Base-by-base conservation (phyloP, 495 filamentous ascomycete genomes). In the Trichodelitschia bisporula region DNA sequence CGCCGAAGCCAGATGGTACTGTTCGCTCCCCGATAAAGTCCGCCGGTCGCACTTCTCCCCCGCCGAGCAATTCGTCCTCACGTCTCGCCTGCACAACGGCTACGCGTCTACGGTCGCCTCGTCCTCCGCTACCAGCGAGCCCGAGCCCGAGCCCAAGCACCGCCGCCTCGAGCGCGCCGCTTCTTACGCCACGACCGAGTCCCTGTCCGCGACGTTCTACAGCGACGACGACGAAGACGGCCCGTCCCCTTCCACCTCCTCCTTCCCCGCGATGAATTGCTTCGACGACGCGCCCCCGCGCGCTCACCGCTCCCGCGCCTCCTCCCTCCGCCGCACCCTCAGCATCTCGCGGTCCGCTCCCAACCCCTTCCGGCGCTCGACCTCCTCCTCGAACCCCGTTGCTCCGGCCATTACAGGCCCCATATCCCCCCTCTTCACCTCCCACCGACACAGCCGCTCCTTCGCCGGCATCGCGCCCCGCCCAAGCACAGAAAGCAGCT, bases 1-100 rank as follows among this genome's bases (percentile, higher is more conserved):
- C 29, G 54, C 57, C n/a, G 71, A 80, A 41, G 69, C 66, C 29
- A 61, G 66, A 45, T 84, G 72, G 57, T 78, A 70, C 40, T 53
- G 69, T 25, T 59, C 57, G 28, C 59, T 79, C 18, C 73, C 78
- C 18, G 61, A 73, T 34, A 79, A 75, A 42, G 54, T 83, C 27
- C 63, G 66, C 40, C 59, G 62, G 43, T 66, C 59, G 38, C 66
- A 75, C 39, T 77, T 78, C 48, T 69, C 69, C 9, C 57, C 52
- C 28, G 74, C 83, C 47, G 75, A 89, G 51, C 75, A 72, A 42
- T 49, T 62, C 18, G 43, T 69, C 28, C 49, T 83, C 25, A 59
- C 59, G 18, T 50, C 60, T 13, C 57, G 66, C 12, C 67, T 77
- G 29, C 53, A 72, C 21, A 73, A 82, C 56, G 62, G 71, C 28